Evolutionary conservation across 2,329 filamentous ascomycete species (phyloP), one percentile per base, ranked within the genome.

Genomic region (Pyrenochaeta sp.): DNA sequence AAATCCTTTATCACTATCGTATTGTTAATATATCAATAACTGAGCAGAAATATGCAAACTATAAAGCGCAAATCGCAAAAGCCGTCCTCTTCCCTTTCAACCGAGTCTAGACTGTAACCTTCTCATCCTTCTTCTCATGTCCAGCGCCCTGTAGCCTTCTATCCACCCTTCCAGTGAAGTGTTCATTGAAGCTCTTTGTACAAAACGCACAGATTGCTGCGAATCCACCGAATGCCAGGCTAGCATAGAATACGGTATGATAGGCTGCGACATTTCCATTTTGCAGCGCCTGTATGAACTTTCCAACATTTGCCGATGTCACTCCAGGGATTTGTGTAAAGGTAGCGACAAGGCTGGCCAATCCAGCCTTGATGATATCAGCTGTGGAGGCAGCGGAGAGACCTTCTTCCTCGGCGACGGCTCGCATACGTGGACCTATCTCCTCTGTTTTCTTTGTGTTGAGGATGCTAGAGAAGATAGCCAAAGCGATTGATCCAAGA

Each of bases 201-300:
- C 54, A 64, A 49, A 67, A 65, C 3, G 59, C 64, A 34, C 64
- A 67, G 15, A 65, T 60, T 2, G 65, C 62, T 0, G 59, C 59
- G 42, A 65, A 51, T 15, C 57, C 62, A 6, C 64, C 62, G 52
- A 67, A 65, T 5, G 62, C 64, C 30, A 65, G 34, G 40, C 57
- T 60, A 13, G 55, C 50, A 32, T 60, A 67, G 47, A 67, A 65
- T 5, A 65, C 60, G 50, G 61, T 65, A 34, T 65, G 59, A 30
- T 64, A 67, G 7, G 62, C 52, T 30, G 53, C 49, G 8, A 64
- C 59, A 34, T 67, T 67, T 6, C 62, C 60, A 44, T 58, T 54
- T 13, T 53, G 59, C n/a, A 67, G 47, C 10, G 60, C 62, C 36
- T 47, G 19, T 6, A 57, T 43, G 34, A 59, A 65, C 3, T 40